A percentile compares a stretch with the other conserved stretches of the same genome.
phyloP scores from a whole-genome alignment of 768 basidiomycete genomes.

The Mrakia blollopis region DNA sequence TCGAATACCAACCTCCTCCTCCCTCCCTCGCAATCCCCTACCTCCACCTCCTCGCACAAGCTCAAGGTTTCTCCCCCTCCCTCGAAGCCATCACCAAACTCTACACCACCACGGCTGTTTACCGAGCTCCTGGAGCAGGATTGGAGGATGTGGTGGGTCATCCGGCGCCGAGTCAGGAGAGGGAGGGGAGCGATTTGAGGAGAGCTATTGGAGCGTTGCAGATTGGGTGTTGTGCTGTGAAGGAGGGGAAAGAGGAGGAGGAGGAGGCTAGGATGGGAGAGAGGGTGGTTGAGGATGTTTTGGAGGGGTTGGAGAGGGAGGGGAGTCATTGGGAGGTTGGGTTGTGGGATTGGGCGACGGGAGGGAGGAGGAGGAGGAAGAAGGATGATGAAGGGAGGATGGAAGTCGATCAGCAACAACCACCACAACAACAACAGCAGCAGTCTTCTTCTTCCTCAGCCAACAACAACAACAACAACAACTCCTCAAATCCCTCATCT shows the following conservation, averaged over 20 bases:
- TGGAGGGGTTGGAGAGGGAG: conserved; percentile 3
- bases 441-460: neutral
- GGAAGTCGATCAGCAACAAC: too few species aligned
- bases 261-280: neutral
- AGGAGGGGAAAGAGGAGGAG: neutral
- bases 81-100: conserved; percentile 42
- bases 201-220: conserved; percentile 62
- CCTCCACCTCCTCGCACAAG: conserved; percentile 59
- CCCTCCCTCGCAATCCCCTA: conserved; percentile 59
- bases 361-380: neutral
- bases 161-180: conserved; percentile 44
- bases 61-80: conserved; percentile 53
- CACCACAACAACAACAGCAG: too few species aligned
- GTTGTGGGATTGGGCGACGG: conserved; percentile 26
- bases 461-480: neutral
- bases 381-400: too few species aligned
- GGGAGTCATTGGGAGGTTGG: conserved; percentile 29
- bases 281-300: neutral
- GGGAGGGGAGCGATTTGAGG: conserved; percentile 56
- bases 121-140: conserved; percentile 17
- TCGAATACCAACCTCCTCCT: conserved; percentile 61
- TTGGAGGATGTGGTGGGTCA: conserved; percentile 7
- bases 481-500: neutral
- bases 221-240: conserved; percentile 43
- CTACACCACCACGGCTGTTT: conserved; percentile 38